Evolutionary conservation across 257 asterid species (phyloP).

Genomic region (Gentiana macrophylla): DNA sequence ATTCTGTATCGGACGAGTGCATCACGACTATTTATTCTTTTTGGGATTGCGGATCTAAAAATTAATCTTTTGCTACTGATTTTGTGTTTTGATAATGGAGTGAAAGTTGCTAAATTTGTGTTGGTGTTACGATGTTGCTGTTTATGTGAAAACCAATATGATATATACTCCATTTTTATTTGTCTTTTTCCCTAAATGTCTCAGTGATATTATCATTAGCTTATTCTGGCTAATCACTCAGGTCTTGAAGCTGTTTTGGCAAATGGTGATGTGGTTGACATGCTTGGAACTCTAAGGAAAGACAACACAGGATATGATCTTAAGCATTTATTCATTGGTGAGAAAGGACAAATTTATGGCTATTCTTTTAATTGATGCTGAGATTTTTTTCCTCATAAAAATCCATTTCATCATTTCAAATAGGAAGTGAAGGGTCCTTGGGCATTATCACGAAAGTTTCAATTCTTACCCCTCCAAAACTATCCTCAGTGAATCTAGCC

Average conservation of each 20-base stretch:
- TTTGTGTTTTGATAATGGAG: too few relatives aligned
- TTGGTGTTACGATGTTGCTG: too few relatives aligned
- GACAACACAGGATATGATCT: constrained; percentile 98
- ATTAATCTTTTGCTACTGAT: too few relatives aligned
- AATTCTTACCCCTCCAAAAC: constrained; percentile 86
- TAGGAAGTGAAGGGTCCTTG: constrained; percentile 97
- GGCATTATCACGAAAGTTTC: constrained; percentile 92
- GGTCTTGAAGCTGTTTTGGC: constrained; percentile 98
- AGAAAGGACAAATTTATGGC: constrained; percentile 13
- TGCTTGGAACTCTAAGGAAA: constrained; percentile 91
- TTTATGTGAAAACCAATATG: not conserved
- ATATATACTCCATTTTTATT: not conserved
- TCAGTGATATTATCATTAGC: not conserved
- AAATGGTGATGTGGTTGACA: constrained; percentile 89
- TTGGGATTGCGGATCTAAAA: too few relatives aligned
- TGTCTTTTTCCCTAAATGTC: not conserved
- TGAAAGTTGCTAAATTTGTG: too few relatives aligned
- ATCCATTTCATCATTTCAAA: constrained; percentile 11
- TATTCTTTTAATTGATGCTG: constrained; percentile 4
- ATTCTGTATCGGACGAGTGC: too few relatives aligned
- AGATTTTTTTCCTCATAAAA: constrained; percentile 16
- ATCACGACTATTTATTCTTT: too few relatives aligned
- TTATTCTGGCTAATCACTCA: constrained; percentile 22
- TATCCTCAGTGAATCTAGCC: constrained; percentile 80
- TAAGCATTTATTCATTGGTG: constrained; percentile 95